Percentiles rank a stretch among this genome's conserved stretches.
These are phyloP conservation scores for Heimioporus sp. DNA, from an alignment of 768 basidiomycete genomes.

Conservation along the genomic window DNA sequence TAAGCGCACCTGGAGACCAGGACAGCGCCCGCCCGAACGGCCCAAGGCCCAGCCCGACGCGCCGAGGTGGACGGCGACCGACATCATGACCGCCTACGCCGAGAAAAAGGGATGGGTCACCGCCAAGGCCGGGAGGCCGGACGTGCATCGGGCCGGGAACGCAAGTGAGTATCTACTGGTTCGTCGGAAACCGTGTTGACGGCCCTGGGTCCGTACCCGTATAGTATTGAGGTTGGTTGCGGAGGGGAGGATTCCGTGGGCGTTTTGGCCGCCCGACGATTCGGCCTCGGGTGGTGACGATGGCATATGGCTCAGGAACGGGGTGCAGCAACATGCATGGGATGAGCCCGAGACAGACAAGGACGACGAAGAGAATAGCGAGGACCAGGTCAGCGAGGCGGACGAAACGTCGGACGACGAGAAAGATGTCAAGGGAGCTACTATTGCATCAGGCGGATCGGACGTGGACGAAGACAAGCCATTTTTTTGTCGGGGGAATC, in stretches of 20 bases:
- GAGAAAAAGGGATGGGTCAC: constrained; percentile 80
- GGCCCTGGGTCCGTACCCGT: not conserved
- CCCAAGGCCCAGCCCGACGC: constrained; percentile 10
- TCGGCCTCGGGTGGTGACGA: constrained; percentile 29
- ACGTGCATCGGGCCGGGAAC: constrained; percentile 87
- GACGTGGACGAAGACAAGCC: constrained; percentile 15
- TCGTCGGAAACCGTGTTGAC: not conserved
- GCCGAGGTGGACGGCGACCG: constrained; percentile 77
- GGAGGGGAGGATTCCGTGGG: constrained; percentile 81
- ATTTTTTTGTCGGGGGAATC: not conserved
- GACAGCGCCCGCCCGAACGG: constrained; percentile 26
- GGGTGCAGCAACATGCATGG: constrained; percentile 19
- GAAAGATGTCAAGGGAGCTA: not conserved
- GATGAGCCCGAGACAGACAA: constrained; percentile 26
- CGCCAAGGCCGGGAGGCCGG: constrained; percentile 87
- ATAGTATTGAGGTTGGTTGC: constrained; percentile 80
- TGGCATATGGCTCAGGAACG: constrained; percentile 60
- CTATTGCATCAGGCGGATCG: constrained; percentile 10
- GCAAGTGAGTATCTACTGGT: constrained; percentile 56
- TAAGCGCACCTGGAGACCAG: constrained; percentile 79
- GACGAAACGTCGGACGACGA: constrained; percentile 13
- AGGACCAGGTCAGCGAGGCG: constrained; percentile 21
- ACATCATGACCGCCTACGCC: constrained; percentile 79
- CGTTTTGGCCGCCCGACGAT: constrained; percentile 72
- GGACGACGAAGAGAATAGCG: constrained; percentile 32